Percentiles rank a stretch among this genome's conserved stretches.
Conservation (phyloP, 2,329 filamentous ascomycete species). For the Ophiosphaerella korrae region DNA sequence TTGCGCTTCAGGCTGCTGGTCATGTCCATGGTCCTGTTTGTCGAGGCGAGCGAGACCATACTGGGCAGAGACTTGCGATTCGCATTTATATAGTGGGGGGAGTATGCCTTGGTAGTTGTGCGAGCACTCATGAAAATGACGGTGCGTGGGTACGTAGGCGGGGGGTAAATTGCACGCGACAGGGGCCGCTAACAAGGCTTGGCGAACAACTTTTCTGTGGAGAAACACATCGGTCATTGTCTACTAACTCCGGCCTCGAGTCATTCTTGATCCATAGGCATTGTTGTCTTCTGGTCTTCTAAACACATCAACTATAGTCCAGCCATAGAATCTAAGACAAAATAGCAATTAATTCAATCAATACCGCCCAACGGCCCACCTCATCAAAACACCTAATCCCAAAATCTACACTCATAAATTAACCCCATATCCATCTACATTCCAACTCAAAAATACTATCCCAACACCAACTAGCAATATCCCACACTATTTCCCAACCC, state of each 20-base stretch:
- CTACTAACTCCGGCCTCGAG: too few relatives aligned
- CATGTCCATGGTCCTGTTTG: slow-evolving; percentile 31
- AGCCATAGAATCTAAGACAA: too few relatives aligned
- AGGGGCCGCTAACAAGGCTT: background rate
- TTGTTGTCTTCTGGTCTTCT: too few relatives aligned
- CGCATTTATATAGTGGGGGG: slow-evolving; percentile 30
- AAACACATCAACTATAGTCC: too few relatives aligned
- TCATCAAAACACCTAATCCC: too few relatives aligned
- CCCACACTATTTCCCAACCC: background rate
- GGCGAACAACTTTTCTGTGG: slow-evolving; percentile 1
- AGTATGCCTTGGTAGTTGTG: slow-evolving; percentile 4
- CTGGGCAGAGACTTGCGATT: slow-evolving; percentile 21
- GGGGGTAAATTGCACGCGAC: slow-evolving; percentile 10
- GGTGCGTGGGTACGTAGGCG: slow-evolving; percentile 19
- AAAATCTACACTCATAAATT: too few relatives aligned
- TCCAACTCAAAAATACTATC: too few relatives aligned
- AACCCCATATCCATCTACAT: too few relatives aligned
- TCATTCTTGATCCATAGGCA: too few relatives aligned
- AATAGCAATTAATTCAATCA: too few relatives aligned
- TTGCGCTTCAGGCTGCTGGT: slow-evolving; percentile 47
- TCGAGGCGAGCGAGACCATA: slow-evolving; percentile 48
- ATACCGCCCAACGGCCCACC: too few relatives aligned
- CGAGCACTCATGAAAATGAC: slow-evolving; percentile 12
- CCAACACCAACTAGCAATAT: too few relatives aligned
- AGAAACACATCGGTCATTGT: background rate